A percentile compares a stretch with the other conserved stretches of the same genome.
These are phyloP conservation scores for Leptodermis oblonga DNA, from an alignment of 257 asterid genomes.

Conservation along the genomic window DNA sequence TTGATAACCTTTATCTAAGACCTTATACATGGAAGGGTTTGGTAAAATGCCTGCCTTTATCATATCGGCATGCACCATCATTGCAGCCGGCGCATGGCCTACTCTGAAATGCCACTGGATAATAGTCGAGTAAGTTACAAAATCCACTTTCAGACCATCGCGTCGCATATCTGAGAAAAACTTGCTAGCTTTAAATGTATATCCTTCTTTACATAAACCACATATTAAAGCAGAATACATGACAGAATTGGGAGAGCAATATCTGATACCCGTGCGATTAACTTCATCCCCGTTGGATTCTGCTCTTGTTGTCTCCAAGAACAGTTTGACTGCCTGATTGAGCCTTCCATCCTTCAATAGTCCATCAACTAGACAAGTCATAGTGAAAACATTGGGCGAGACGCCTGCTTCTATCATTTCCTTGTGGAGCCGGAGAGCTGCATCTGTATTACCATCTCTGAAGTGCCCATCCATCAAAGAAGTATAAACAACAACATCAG, in stretches of 20 bases:
- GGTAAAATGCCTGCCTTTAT: constrained; percentile 51
- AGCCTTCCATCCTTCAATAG: constrained; percentile 56
- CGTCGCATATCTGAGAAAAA: constrained; percentile 56
- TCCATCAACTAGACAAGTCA: constrained; percentile 55
- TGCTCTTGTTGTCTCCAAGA: constrained; percentile 38
- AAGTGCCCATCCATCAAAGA: constrained; percentile 66
- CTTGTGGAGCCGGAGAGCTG: constrained; percentile 54
- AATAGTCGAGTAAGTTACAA: constrained; percentile 37
- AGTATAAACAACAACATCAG: constrained; percentile 68
- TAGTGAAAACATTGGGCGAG: constrained; percentile 44
- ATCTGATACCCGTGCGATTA: not conserved
- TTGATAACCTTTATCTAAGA: constrained; percentile 40
- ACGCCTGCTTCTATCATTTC: constrained; percentile 56
- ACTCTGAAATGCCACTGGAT: constrained; percentile 40
- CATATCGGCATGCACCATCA: constrained; percentile 80
- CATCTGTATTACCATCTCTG: constrained; percentile 49
- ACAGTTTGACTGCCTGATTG: constrained; percentile 44
- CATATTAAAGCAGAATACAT: constrained; percentile 50
- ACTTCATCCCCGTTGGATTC: constrained; percentile 16
- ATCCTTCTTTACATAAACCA: constrained; percentile 52
- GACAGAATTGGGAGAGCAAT: constrained; percentile 22
- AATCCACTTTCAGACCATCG: constrained; percentile 39
- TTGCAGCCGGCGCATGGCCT: constrained; percentile 36
- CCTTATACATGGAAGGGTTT: constrained; percentile 26
- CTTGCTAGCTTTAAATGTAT: constrained; percentile 52